Evolutionary conservation across 1,284 basidiomycete genomes (phyloP).

Genomic region (Ganoderma lucidum): DNA sequence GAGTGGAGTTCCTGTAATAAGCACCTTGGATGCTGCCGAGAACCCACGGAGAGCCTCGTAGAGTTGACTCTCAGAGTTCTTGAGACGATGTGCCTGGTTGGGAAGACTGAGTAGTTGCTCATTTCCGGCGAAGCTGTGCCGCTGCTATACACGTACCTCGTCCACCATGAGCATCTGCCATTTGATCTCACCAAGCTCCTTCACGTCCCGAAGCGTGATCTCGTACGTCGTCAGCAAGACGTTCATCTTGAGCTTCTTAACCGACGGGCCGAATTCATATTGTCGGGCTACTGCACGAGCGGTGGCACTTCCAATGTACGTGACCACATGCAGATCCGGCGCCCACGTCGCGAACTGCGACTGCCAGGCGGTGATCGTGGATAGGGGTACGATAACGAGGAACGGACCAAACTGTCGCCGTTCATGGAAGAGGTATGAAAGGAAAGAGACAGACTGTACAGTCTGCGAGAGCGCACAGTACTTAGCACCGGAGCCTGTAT

Average conservation of each 20-base stretch:
- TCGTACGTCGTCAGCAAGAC: conserved; percentile 98
- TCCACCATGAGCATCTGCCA: conserved; percentile 98
- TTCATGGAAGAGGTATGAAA: conserved; percentile 96
- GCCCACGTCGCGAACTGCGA: conserved; percentile 96
- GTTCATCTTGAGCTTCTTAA: conserved; percentile 94
- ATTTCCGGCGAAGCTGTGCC: conserved; percentile 20
- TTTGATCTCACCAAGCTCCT: conserved; percentile 92
- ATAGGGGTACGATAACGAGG: conserved; percentile 97
- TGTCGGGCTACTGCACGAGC: conserved; percentile 92
- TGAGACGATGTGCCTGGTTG: conserved; percentile 90
- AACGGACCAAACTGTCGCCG: conserved; percentile 96
- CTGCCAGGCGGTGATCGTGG: conserved; percentile 99
- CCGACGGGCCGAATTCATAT: conserved; percentile 91
- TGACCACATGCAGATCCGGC: conserved; percentile 96
- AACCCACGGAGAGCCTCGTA: conserved; percentile 95
- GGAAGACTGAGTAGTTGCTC: conserved; percentile 19
- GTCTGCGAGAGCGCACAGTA: conserved; percentile 58
- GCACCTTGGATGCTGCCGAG: conserved; percentile 88
- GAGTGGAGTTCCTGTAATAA: conserved; percentile 98
- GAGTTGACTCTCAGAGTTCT: conserved; percentile 97
- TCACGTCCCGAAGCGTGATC: conserved; percentile 90
- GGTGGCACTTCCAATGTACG: conserved; percentile 92
- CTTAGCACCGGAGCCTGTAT: not conserved
- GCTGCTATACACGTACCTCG: conserved; percentile 63
- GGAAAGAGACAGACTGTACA: conserved; percentile 95